phyloP scores from a whole-genome alignment of 1,284 basidiomycete genomes.

The Moniliophthora roreri region DNA sequence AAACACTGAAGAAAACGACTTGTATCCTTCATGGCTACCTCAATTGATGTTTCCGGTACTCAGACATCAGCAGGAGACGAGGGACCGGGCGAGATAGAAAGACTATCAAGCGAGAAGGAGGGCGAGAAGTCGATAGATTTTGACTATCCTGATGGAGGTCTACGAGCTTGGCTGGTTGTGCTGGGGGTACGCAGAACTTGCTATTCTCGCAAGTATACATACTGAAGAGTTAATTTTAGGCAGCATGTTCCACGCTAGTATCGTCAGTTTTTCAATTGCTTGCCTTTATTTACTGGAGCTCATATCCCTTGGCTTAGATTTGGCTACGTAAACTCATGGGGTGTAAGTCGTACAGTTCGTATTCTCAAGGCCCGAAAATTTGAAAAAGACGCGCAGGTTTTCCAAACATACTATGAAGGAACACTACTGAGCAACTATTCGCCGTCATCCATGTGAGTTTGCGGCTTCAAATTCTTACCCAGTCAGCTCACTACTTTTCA shows the following conservation, averaged over 20 bases:
- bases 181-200: constrained; percentile 4
- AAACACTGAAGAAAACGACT: too few species aligned
- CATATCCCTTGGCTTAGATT: background rate
- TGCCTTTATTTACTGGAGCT: background rate
- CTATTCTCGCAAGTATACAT: too few species aligned
- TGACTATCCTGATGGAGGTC: constrained; percentile 4
- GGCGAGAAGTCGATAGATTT: background rate
- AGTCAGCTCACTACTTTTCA: too few species aligned
- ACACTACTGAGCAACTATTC: background rate
- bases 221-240: background rate
- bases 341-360: background rate
- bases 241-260: background rate
- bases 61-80: too few species aligned
- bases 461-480: too few species aligned
- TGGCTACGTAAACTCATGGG: constrained; percentile 9
- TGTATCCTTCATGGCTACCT: too few species aligned
- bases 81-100: too few species aligned
- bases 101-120: too few species aligned
- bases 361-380: background rate
- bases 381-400: background rate
- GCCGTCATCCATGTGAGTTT: background rate
- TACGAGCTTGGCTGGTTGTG: constrained; percentile 7
- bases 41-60: too few species aligned
- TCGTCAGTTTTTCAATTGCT: background rate
- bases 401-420: constrained; percentile 2